These are phyloP conservation scores for Mycena belliarum DNA, from an alignment of 768 basidiomycete genomes.

Conservation along the genomic window DNA sequence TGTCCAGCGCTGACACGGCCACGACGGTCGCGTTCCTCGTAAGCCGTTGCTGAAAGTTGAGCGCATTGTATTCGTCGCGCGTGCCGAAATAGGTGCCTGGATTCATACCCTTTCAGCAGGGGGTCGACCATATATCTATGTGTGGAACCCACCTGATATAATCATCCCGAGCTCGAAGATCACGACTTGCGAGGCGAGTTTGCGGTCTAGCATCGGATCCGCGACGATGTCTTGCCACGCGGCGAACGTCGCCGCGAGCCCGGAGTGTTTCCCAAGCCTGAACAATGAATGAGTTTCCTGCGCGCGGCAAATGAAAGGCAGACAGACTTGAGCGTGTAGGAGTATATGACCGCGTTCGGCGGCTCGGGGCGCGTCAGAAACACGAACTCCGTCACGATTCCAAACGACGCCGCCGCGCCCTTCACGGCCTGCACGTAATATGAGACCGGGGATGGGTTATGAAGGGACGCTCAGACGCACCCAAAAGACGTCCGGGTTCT, in stretches of 20 bases:
- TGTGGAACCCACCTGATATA: slow-evolving; percentile 14
- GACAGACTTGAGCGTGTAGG: slow-evolving; percentile 10
- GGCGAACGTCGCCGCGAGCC: slow-evolving; percentile 12
- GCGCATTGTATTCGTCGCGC: slow-evolving; percentile 17
- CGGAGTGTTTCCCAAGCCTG: slow-evolving; percentile 13
- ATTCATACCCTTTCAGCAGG: neutral
- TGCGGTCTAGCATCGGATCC: slow-evolving; percentile 20
- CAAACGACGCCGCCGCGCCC: slow-evolving; percentile 32
- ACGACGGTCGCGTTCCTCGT: neutral
- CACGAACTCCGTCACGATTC: slow-evolving; percentile 31
- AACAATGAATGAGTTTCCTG: neutral
- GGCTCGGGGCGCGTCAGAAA: slow-evolving; percentile 29
- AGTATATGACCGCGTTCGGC: slow-evolving; percentile 10
- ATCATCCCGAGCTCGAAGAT: slow-evolving; percentile 21
- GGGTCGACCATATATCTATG: too few species aligned
- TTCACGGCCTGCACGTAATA: slow-evolving; percentile 24
- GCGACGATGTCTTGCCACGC: slow-evolving; percentile 18
- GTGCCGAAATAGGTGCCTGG: slow-evolving; percentile 21
- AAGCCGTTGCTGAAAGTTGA: slow-evolving; percentile 15
- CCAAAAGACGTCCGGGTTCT: slow-evolving; percentile 27
- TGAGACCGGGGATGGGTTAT: too few species aligned
- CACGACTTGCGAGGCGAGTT: slow-evolving; percentile 18
- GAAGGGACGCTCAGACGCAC: slow-evolving; percentile 9
- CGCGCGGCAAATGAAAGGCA: too few species aligned
- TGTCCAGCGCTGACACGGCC: slow-evolving; percentile 11